Conservation (phyloP, 192 early-diverging fungal genomes). For the Physocladia obscura region DNA sequence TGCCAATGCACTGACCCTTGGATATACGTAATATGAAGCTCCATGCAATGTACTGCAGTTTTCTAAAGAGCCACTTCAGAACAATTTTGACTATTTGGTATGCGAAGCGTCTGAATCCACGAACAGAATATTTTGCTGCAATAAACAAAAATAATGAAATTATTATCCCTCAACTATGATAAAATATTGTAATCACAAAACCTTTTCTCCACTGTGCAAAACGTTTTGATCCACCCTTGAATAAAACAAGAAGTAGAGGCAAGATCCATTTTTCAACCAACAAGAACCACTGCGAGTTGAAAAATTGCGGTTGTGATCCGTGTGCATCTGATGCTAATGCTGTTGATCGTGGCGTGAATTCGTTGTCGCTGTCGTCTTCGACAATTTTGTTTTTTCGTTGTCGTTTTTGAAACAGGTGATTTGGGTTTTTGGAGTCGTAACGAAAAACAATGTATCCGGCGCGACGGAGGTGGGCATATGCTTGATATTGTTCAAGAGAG, state of each 20-base stretch:
- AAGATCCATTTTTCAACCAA: neutral
- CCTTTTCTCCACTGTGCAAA: slow-evolving; percentile 1
- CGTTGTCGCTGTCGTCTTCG: neutral
- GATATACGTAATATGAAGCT: neutral
- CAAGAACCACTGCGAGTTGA: neutral
- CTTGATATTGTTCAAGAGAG: neutral
- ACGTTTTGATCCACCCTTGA: neutral
- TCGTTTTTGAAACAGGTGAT: neutral
- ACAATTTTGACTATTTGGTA: neutral
- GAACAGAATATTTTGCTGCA: neutral
- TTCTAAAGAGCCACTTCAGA: neutral
- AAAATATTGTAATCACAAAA: neutral
- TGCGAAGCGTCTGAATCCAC: neutral
- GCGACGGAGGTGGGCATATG: neutral
- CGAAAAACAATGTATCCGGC: slow-evolving; percentile 22
- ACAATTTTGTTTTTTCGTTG: neutral
- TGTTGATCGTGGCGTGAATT: neutral
- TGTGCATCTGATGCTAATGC: neutral
- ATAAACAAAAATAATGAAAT: neutral
- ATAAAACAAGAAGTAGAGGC: neutral
- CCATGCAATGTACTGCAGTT: neutral
- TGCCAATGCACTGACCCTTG: neutral
- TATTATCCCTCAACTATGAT: neutral
- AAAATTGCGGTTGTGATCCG: neutral
- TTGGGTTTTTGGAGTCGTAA: neutral